Evolutionary conservation across 108 stramenopile species (phyloP), one percentile per base, ranked within the genome.

Genomic region (Schizochytrium sp.): DNA sequence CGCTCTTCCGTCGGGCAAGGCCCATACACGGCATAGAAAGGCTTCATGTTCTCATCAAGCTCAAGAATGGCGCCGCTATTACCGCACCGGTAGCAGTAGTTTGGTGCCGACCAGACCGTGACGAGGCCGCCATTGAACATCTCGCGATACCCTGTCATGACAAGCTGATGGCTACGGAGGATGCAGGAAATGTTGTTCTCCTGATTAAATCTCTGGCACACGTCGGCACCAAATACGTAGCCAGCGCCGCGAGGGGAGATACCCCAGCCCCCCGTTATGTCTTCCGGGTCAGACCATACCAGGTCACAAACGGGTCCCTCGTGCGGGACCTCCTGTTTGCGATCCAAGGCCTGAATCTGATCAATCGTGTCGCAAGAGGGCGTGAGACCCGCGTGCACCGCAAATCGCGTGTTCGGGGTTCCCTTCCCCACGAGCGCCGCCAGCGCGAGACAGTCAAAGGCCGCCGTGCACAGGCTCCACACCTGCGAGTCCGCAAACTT

Each of bases 51-150:
- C 60, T 98, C 99, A 90, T 97, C 98, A 21, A 98, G 97, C 90
- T 98, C 98, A 97, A 99, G 97, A 69, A 99, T 98, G 34, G 98
- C 99, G 4, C 98, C 99, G 91, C 97, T 97, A 92, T 99, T 99
- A 18, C 99, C 99, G 91, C 98, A 98, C 48, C 98, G 94, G 92
- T 99, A 98, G 91, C 99, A 99, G 92, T 99, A 99, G 92, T 99
- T 99, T 72, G 99, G 99, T 18, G 99, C 99, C 60, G 95, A 95
- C 90, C 98, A 99, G 48, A 99, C 96, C 5, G 99, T 99, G 43
- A 99, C 97, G 55, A 98, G 97, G 87, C 95, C 95, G 91, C 93
- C 95, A 58, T 96, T 95, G 90, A 98, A 98, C 88, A 95, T 95
- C 99, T 98, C 98, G 92, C 98, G 98, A 90, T 98, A 98, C 14